Evolutionary conservation across 1,139 yeast species (phyloP).

Genomic region (Arxiozyma heterogenica): DNA sequence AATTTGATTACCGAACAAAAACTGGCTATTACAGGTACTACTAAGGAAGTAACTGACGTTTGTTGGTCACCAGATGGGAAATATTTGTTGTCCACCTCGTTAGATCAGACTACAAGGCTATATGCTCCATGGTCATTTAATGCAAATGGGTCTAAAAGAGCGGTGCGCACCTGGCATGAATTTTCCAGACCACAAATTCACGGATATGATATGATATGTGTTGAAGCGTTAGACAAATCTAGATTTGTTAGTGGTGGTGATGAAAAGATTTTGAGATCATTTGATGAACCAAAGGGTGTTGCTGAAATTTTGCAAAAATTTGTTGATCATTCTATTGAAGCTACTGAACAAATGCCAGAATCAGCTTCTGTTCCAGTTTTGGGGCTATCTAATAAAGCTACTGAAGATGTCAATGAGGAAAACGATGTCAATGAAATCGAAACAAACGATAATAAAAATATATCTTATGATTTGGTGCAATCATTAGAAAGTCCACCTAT

Average conservation of each 20-base stretch:
- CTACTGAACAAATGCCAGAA: constrained; percentile 36
- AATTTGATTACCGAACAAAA: constrained; percentile 41
- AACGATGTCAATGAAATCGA: constrained; percentile 35
- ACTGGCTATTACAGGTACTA: constrained; percentile 69
- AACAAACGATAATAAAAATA: constrained; percentile 35
- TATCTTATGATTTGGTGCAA: constrained; percentile 35
- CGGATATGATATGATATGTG: constrained; percentile 91
- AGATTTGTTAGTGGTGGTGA: constrained; percentile 91
- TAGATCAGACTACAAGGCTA: constrained; percentile 89
- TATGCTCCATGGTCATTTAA: constrained; percentile 52
- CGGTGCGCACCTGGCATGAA: constrained; percentile 60
- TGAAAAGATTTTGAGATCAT: constrained; percentile 83
- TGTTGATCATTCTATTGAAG: constrained; percentile 37
- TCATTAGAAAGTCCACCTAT: constrained; percentile 55
- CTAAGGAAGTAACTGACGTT: constrained; percentile 64
- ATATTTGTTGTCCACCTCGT: constrained; percentile 63
- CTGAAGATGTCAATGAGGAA: constrained; percentile 40
- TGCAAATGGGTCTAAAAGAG: constrained; percentile 27
- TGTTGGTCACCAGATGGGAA: constrained; percentile 68
- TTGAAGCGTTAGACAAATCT: constrained; percentile 51
- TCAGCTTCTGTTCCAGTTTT: constrained; percentile 88
- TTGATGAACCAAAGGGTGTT: constrained; percentile 80
- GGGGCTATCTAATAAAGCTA: constrained; percentile 90
- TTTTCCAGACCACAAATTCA: constrained; percentile 96
- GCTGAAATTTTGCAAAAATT: constrained; percentile 50